Base-by-base conservation (phyloP, 1,284 basidiomycete genomes). In the Wolfiporia cocos region DNA sequence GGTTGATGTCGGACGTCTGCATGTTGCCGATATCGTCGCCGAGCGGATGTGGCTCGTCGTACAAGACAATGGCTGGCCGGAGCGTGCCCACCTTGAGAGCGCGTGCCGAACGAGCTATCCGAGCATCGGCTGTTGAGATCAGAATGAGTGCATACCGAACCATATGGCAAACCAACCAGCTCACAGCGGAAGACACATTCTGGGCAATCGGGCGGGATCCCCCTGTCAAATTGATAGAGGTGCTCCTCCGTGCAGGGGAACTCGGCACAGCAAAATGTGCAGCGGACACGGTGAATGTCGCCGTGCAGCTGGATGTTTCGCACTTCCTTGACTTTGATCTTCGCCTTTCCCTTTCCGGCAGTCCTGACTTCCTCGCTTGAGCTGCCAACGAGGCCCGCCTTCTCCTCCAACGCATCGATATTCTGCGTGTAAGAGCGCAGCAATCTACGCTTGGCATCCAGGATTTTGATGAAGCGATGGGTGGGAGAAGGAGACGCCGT, bases 351-450 rank as follows among this genome's bases (percentile, higher is more conserved):
- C 59, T 84, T 82, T 44, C 73, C 70, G 22, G 57, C 69, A 1
- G 59, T 59, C 55, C 68, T 76, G 2, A 67, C 72, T 6, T 70
- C 71, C 34, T 74, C 67, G 48, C 74, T 77, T 3, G 78, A 76
- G 47, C 73, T 79, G 31, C 83, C 73, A 26, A 75, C 61, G 5
- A 97, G 72, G 0, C 93, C 94, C 1, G 80, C 80, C 42, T 76
- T 73, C 52, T 85, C 83, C 61, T 97, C 94, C 17, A 97, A 68
- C 5, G 91, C 92, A 63, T 97, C 94, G 39, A 97, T 93, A 58
- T 96, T 97, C 63, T 96, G 93, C 0, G 94, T 96, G 62, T 97
- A 97, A 3, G 84, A 88, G 40, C 93, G 79, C 22, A 95, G 65
- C 1, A 98, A 69, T 57, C 87, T 92, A 41, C 87, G 86, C 64